These are phyloP conservation scores for Thalassiosira livingstoniorum DNA, from an alignment of 352 stramenopile genomes.

Conservation along the genomic window DNA sequence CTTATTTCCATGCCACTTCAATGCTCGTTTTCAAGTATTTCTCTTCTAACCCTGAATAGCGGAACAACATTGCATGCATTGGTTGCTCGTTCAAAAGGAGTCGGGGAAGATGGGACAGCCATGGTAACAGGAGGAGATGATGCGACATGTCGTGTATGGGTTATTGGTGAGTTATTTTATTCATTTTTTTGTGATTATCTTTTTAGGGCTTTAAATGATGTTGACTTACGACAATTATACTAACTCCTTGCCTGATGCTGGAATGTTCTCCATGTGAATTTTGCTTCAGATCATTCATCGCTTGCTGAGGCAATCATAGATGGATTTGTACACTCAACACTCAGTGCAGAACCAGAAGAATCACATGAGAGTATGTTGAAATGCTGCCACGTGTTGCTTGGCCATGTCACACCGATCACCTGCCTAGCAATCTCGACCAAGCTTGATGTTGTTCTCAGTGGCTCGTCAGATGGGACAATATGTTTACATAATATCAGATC, in stretches of 20 bases:
- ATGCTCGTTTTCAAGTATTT: no score
- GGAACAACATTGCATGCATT: no score
- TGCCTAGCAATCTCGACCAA: slow-evolving; percentile 79
- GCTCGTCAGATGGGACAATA: slow-evolving; percentile 80
- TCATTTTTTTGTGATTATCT: no score
- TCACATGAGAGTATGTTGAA: slow-evolving; percentile 35
- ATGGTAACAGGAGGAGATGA: slow-evolving; percentile 83
- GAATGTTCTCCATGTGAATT: no score
- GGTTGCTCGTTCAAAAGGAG: no score
- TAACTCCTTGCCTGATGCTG: no score
- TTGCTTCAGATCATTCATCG: slow-evolving; percentile 80
- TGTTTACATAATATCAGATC: slow-evolving; percentile 85
- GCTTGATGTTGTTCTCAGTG: slow-evolving; percentile 86
- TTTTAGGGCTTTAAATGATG: no score
- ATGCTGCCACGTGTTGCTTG: slow-evolving; percentile 76
- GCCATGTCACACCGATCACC: slow-evolving; percentile 75
- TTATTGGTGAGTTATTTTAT: no score
- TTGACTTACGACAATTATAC: no score
- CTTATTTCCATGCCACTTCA: no score
- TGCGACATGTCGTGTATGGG: slow-evolving; percentile 81
- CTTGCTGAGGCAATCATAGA: slow-evolving; percentile 78
- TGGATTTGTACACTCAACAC: slow-evolving; percentile 79
- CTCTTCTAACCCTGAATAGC: no score
- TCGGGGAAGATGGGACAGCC: slow-evolving; percentile 73
- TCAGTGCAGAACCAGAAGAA: slow-evolving; percentile 52